These are phyloP conservation scores for Xylaria longipes DNA, from an alignment of 495 filamentous ascomycete species.

Conservation along the genomic window DNA sequence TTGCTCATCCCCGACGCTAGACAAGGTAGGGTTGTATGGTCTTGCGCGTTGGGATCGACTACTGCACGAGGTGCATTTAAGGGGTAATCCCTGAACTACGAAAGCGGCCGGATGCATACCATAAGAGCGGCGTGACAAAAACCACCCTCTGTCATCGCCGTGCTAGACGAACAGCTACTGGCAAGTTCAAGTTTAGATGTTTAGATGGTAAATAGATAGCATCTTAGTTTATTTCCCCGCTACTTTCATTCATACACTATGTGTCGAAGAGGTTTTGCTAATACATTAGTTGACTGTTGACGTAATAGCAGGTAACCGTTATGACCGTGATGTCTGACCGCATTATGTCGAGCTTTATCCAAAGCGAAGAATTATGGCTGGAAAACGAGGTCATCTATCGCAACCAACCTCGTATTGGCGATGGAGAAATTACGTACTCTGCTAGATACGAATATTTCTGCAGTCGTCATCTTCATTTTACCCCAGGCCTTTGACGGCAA, in stretches of 20 bases:
- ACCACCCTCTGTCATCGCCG: neutral
- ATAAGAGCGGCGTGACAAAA: slow-evolving; percentile 17
- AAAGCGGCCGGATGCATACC: slow-evolving; percentile 18
- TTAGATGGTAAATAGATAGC: neutral
- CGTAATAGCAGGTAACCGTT: neutral
- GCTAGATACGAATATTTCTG: neutral
- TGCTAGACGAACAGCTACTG: neutral
- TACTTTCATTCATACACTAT: neutral
- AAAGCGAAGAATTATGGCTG: neutral
- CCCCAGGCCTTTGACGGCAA: neutral
- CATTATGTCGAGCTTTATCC: slow-evolving; percentile 2
- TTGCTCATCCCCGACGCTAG: slow-evolving; percentile 15
- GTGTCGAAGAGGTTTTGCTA: neutral
- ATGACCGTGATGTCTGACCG: slow-evolving; percentile 8
- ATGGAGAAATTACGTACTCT: slow-evolving; percentile 3
- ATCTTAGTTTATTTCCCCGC: slow-evolving; percentile 4
- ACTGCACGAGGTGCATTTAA: slow-evolving; percentile 22
- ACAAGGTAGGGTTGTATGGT: slow-evolving; percentile 19
- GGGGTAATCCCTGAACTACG: slow-evolving; percentile 15
- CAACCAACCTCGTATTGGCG: neutral
- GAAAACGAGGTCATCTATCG: neutral
- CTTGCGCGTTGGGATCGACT: slow-evolving; percentile 18
- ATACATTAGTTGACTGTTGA: neutral
- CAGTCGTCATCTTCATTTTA: neutral
- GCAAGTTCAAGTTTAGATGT: neutral